phyloP scores from a whole-genome alignment of 139 green algal genomes.

The Trebouxia sp. region DNA sequence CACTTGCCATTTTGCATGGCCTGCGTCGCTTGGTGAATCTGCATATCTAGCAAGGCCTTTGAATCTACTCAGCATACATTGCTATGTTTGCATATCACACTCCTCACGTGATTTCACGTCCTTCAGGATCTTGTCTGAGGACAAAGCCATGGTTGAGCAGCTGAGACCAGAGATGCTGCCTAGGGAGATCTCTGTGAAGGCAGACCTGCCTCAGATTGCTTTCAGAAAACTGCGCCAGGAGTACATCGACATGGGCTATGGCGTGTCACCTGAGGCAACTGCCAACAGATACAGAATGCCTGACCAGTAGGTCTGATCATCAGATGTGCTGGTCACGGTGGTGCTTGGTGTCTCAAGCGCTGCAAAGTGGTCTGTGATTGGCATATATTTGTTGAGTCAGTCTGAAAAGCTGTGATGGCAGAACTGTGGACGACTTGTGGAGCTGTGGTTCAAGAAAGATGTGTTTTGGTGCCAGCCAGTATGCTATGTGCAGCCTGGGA shows the following conservation, averaged over 20 bases:
- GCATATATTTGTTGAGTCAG: no score
- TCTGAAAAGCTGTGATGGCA: no score
- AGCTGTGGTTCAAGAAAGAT: not conserved
- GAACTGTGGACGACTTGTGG: no score
- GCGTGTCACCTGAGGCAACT: slow-evolving; percentile 25
- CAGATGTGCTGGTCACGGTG: not conserved
- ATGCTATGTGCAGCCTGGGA: no score
- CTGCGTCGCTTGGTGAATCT: no score
- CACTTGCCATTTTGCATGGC: no score
- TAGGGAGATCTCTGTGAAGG: slow-evolving; percentile 58
- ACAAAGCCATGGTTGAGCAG: slow-evolving; percentile 85
- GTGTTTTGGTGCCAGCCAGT: not conserved
- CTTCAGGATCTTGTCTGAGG: slow-evolving; percentile 71
- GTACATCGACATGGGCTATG: slow-evolving; percentile 76
- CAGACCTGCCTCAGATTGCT: slow-evolving; percentile 70
- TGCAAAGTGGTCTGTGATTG: not conserved
- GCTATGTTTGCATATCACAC: no score
- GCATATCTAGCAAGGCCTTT: no score
- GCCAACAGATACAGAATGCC: slow-evolving; percentile 16
- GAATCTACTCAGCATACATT: no score
- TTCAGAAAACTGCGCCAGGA: slow-evolving; percentile 75
- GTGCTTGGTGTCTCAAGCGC: not conserved
- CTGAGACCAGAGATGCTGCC: slow-evolving; percentile 65
- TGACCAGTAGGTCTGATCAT: not conserved
- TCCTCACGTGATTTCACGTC: no score